Percentiles rank a stretch among this genome's conserved stretches.
These are phyloP conservation scores for Earliella scabrosa DNA, from an alignment of 1,284 basidiomycete genomes.

Conservation along the genomic window DNA sequence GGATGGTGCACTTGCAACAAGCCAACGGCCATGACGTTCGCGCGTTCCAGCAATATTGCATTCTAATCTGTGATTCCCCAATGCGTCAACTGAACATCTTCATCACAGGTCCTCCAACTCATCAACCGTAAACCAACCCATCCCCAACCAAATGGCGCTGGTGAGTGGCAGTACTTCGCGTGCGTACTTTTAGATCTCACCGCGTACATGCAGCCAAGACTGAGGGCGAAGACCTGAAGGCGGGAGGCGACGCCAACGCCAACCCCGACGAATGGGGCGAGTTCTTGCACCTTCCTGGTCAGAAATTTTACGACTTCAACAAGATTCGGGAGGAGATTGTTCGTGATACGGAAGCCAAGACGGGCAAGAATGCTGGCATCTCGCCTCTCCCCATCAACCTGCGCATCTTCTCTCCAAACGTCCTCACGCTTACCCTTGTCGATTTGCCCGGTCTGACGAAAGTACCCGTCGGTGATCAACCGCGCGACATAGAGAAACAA, in stretches of 20 bases:
- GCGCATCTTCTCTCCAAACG: conserved; percentile 95
- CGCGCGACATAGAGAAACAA: conserved; percentile 96
- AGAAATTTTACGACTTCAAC: conserved; percentile 97
- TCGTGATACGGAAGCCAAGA: conserved; percentile 96
- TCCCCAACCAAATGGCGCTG: conserved; percentile 51
- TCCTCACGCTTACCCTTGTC: conserved; percentile 95
- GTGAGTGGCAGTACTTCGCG: conserved; percentile 32
- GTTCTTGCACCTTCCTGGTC: conserved; percentile 93
- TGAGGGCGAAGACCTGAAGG: conserved; percentile 19
- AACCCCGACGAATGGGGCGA: conserved; percentile 98
- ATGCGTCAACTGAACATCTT: too few relatives aligned
- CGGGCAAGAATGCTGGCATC: conserved; percentile 96
- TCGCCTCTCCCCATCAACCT: conserved; percentile 97
- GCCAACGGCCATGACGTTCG: too few relatives aligned
- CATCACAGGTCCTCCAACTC: conserved; percentile 85
- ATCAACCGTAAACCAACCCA: conserved; percentile 77
- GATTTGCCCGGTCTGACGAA: conserved; percentile 97
- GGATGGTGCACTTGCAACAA: too few relatives aligned
- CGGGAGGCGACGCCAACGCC: conserved; percentile 62
- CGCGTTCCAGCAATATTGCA: too few relatives aligned
- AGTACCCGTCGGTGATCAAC: conserved; percentile 95
- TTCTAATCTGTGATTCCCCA: too few relatives aligned
- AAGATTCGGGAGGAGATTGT: conserved; percentile 98
- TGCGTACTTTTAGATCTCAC: conserved; percentile 1
- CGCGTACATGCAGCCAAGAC: conserved; percentile 12